Evolutionary conservation across 108 stramenopile genomes (phyloP), one percentile per base, ranked within the genome.

Genomic region (Nannochloropsis granulata): DNA sequence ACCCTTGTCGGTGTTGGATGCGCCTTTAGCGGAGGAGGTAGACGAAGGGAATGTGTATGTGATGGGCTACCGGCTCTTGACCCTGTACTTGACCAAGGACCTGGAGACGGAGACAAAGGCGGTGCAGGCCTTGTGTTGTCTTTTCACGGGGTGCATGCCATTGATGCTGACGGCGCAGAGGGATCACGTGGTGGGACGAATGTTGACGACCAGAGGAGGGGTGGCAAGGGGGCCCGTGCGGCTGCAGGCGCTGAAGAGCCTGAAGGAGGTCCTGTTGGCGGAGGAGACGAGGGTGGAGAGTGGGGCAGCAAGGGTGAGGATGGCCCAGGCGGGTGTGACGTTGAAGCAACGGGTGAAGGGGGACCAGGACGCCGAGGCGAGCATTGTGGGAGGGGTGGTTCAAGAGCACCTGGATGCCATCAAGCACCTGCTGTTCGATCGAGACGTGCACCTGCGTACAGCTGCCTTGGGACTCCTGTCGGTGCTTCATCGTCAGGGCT

Each of bases 281-380:
- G 86, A 86, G 24, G 86, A 86, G 26, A 82, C 82, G 43, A 82
- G 86, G 0, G 86, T 86, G 16, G 86, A 86, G 44, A 83, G 81
- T 44, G 86, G 86, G 19, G 78, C 82, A 24, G 86, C 86, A 23
- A 78, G 78, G 10, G 82, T 43, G n/a, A 45, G 78, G 44, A 86
- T 86, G 86, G 86, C 44, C 79, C 81, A 81, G 12, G 78, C 86
- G 78, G 85, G 85, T 13, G 85, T 85, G 23, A 83, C 45, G 13
- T 44, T 86, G 16, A 82, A 78, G 8, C 86, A 86, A 82, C 82
- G 86, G 71, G 86, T 86, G 25, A 81, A 82, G 25, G 86, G 86
- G 16, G 86, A 86, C 82, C 86, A 86, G 82, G 86, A 86, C 82
- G 82, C 80, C 25, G 86, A 86, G 86, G 82, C 81, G 78, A 82